phyloP scores from a whole-genome alignment of 352 stramenopile genomes.

The Phytophthora pisi region DNA sequence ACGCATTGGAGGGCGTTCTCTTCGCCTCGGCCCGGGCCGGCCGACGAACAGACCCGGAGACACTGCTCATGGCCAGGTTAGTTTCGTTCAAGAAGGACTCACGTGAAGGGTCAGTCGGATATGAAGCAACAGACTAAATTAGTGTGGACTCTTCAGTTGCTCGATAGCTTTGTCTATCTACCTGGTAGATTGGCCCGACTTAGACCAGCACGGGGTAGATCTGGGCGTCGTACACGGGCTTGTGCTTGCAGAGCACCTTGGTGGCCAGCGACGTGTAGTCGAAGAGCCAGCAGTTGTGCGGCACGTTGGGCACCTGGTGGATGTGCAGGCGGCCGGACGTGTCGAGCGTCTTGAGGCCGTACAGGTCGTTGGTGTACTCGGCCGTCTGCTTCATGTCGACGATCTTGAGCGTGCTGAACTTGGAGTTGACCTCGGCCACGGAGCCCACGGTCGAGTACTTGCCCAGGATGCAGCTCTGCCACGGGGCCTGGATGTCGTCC shows the following conservation, averaged over 20 bases:
- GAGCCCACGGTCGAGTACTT: constrained; percentile 49
- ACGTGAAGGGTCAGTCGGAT: constrained; percentile 32
- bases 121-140: constrained; percentile 11
- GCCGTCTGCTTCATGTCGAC: constrained; percentile 37
- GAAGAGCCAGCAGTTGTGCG: constrained; percentile 51
- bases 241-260: constrained; percentile 31
- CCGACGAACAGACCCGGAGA: constrained; percentile 12
- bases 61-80: constrained; percentile 24
- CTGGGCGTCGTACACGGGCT: constrained; percentile 36
- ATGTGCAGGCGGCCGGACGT: constrained; percentile 32
- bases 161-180: constrained; percentile 15
- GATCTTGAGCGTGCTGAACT: constrained; percentile 39
- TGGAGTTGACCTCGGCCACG: constrained; percentile 35
- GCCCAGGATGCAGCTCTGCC: constrained; percentile 50
- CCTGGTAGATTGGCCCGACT: constrained; percentile 7
- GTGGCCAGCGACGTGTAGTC: constrained; percentile 45
- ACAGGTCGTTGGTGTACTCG: constrained; percentile 46
- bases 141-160: constrained; percentile 3
- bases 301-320: constrained; percentile 30
- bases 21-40: constrained; percentile 39
- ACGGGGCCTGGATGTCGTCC: constrained; percentile 50
- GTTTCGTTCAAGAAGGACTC: constrained; percentile 16
- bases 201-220: constrained; percentile 46
- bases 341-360: constrained; percentile 47
- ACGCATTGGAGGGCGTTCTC: constrained; percentile 42